phyloP scores from a whole-genome alignment of 805 yeast species.

The Candida pseudoglaebosa region DNA sequence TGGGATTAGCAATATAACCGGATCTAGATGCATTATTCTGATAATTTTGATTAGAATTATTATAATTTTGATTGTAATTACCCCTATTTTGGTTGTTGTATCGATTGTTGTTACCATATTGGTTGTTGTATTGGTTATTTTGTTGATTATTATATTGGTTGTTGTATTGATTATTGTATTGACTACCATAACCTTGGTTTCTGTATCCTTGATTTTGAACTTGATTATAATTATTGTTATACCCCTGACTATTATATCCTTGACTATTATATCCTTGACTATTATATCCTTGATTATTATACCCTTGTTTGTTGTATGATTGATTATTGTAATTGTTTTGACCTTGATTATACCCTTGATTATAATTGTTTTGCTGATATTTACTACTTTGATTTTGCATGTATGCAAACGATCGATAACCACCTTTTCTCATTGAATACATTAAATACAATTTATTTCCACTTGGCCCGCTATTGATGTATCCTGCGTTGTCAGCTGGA shows the following conservation, averaged over 20 bases:
- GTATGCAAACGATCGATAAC: conserved; percentile 26
- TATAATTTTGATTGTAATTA: conserved; percentile 3
- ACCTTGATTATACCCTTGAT: conserved; percentile 15
- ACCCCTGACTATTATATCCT: conserved; percentile 6
- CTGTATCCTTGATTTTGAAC: not conserved
- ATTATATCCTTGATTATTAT: conserved; percentile 8
- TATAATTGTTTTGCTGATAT: conserved; percentile 11
- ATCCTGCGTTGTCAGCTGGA: conserved; percentile 28
- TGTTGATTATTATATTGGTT: not conserved
- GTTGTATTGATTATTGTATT: conserved; percentile 3
- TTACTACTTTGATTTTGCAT: conserved; percentile 9
- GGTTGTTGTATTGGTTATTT: not conserved
- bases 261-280: conserved; percentile 6
- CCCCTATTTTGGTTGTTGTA: conserved; percentile 6
- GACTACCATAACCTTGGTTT: conserved; percentile 1
- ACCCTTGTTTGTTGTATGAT: conserved; percentile 7
- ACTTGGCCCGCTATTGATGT: conserved; percentile 39
- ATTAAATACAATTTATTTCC: conserved; percentile 28
- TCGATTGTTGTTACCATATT: conserved; percentile 5
- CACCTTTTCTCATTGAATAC: conserved; percentile 36
- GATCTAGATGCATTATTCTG: conserved; percentile 7
- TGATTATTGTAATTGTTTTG: conserved; percentile 10
- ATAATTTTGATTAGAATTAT: not conserved
- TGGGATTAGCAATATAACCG: conserved; percentile 11
- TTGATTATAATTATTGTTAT: conserved; percentile 3